phyloP scores from a whole-genome alignment of 345 rosid genomes.

The Rhizophora mangle region DNA sequence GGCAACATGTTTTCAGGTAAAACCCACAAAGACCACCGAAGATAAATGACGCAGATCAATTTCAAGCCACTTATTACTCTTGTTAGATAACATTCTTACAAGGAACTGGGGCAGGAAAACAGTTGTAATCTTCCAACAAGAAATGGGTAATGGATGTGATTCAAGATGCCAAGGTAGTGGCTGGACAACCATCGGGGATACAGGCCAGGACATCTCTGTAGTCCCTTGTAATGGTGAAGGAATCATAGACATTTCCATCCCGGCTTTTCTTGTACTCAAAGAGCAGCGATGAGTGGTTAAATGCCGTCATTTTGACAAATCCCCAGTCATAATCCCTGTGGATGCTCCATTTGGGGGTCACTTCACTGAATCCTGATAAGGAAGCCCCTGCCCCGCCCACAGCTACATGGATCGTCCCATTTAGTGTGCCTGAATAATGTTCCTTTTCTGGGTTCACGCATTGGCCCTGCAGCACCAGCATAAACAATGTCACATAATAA shows the following conservation, averaged over 20 bases:
- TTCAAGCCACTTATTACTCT: too few species aligned
- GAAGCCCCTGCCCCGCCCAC: conserved; percentile 88
- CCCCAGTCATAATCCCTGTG: conserved; percentile 72
- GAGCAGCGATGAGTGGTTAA: conserved; percentile 65
- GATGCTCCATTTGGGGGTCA: conserved; percentile 64
- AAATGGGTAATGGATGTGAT: background rate
- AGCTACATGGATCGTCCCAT: conserved; percentile 81
- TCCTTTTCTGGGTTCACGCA: conserved; percentile 52
- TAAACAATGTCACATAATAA: conserved; percentile 1
- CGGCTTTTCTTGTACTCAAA: conserved; percentile 90
- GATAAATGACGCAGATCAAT: too few species aligned
- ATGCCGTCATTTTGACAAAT: conserved; percentile 77
- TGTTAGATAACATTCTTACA: too few species aligned
- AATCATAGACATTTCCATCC: conserved; percentile 67
- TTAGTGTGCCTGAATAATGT: conserved; percentile 59
- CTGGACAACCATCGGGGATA: conserved; percentile 62
- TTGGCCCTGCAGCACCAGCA: conserved; percentile 48
- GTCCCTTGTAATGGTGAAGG: conserved; percentile 78
- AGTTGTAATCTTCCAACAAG: too few species aligned
- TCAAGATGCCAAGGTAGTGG: conserved; percentile 64
- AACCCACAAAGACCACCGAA: too few species aligned
- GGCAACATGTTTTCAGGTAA: too few species aligned
- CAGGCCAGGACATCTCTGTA: conserved; percentile 83
- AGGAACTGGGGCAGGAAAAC: too few species aligned
- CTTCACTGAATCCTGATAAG: conserved; percentile 50